A percentile compares a stretch with the other conserved stretches of the same genome.
Evolutionary conservation across 805 yeast species (phyloP).

Genomic region (Pichia membranifaciens): DNA sequence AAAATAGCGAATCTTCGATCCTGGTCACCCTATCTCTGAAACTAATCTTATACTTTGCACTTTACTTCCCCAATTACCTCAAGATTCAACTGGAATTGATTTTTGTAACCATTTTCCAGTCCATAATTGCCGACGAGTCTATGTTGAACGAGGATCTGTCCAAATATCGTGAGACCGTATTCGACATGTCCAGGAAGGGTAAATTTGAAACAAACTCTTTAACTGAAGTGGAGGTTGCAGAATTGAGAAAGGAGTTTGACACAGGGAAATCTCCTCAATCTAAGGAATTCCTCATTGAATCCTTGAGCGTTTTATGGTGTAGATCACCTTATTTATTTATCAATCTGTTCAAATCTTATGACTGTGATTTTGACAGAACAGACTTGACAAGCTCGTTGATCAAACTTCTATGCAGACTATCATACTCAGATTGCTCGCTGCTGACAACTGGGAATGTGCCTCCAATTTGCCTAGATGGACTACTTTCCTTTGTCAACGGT

Average conservation of each 20-base stretch:
- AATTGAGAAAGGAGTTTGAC: slow-evolving; percentile 35
- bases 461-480: slow-evolving; percentile 86
- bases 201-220: slow-evolving; percentile 22
- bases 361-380: slow-evolving; percentile 82
- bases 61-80: slow-evolving; percentile 57
- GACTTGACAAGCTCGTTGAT: slow-evolving; percentile 67
- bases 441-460: slow-evolving; percentile 83
- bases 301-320: slow-evolving; percentile 74
- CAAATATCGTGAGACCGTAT: slow-evolving; percentile 25
- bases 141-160: slow-evolving; percentile 25
- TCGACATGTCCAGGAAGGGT: slow-evolving; percentile 25
- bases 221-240: slow-evolving; percentile 25
- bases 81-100: slow-evolving; percentile 79
- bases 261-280: slow-evolving; percentile 41
- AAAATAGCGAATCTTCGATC: slow-evolving; percentile 65
- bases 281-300: slow-evolving; percentile 80
- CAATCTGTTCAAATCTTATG: slow-evolving; percentile 72
- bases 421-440: slow-evolving; percentile 80
- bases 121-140: slow-evolving; percentile 24
- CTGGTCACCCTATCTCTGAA: slow-evolving; percentile 72
- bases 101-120: slow-evolving; percentile 53
- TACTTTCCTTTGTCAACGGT: slow-evolving; percentile 63
- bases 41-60: slow-evolving; percentile 64
- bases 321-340: slow-evolving; percentile 75
- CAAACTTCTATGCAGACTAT: slow-evolving; percentile 65